Percentiles rank a stretch among this genome's conserved stretches.
These are phyloP conservation scores for Ambrosia hybrid DNA, from an alignment of 140 eudicot species.

Conservation along the genomic window DNA sequence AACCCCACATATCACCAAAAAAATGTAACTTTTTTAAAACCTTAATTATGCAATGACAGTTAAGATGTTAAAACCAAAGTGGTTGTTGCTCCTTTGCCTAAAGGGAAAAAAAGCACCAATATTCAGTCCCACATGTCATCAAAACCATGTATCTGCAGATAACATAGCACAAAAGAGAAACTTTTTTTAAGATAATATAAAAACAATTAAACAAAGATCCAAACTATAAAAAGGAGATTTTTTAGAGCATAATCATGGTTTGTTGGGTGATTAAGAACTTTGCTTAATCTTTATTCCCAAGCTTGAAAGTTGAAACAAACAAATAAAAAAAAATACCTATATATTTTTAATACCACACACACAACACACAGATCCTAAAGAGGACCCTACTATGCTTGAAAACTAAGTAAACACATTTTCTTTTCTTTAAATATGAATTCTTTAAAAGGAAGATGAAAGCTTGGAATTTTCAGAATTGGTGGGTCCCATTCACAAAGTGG, in stretches of 20 bases:
- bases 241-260: slow-evolving; percentile 41
- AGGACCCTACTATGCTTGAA: slow-evolving; percentile 20
- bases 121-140: slow-evolving; percentile 36
- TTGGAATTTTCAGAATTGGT: slow-evolving; percentile 37
- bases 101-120: no score
- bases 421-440: slow-evolving; percentile 9
- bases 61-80: slow-evolving; percentile 15
- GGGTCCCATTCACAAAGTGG: slow-evolving; percentile 44
- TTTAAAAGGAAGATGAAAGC: no score
- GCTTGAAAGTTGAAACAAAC: not conserved
- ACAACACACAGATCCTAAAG: no score
- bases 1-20: not conserved
- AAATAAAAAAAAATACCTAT: no score
- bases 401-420: slow-evolving; percentile 52
- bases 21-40: slow-evolving; percentile 16
- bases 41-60: slow-evolving; percentile 29
- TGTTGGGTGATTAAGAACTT: slow-evolving; percentile 69
- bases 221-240: slow-evolving; percentile 23
- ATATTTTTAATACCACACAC: no score
- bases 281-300: slow-evolving; percentile 66
- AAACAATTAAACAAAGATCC: slow-evolving; percentile 27
- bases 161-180: no score
- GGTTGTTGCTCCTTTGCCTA: slow-evolving; percentile 23
- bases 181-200: not conserved
- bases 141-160: slow-evolving; percentile 26